Percentiles rank a stretch among this genome's conserved stretches.
Conservation (phyloP, 768 basidiomycete genomes). For the Tephrocybe sp. region DNA sequence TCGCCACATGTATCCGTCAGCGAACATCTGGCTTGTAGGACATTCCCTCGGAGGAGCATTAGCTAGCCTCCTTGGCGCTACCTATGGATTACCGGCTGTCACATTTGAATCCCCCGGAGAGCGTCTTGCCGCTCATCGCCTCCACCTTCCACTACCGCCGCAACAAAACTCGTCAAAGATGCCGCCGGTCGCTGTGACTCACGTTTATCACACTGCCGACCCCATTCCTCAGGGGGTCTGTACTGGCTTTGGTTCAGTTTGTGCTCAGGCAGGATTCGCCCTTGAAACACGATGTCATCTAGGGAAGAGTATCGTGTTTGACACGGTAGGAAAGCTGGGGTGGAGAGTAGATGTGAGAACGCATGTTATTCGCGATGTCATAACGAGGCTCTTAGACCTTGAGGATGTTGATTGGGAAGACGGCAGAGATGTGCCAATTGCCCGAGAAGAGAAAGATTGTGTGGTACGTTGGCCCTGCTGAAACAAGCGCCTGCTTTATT, state of each 20-base stretch:
- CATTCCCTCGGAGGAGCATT: slow-evolving; percentile 91
- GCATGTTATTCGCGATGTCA: slow-evolving; percentile 69
- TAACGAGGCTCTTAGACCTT: slow-evolving; percentile 55
- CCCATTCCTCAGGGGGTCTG: slow-evolving; percentile 88
- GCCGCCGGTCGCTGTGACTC: slow-evolving; percentile 52
- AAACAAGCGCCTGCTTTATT: too few relatives aligned
- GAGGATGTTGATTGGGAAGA: slow-evolving; percentile 51
- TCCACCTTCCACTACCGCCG: slow-evolving; percentile 84
- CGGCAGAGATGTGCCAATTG: slow-evolving; percentile 33
- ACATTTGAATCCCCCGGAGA: slow-evolving; percentile 88
- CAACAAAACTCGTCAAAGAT: slow-evolving; percentile 10
- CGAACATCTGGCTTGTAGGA: slow-evolving; percentile 88
- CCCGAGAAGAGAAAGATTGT: slow-evolving; percentile 14
- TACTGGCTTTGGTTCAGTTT: slow-evolving; percentile 71
- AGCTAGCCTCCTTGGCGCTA: slow-evolving; percentile 83
- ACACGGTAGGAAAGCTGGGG: slow-evolving; percentile 76
- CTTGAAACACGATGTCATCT: slow-evolving; percentile 86
- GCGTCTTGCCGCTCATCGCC: slow-evolving; percentile 66
- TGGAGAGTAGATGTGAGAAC: slow-evolving; percentile 83
- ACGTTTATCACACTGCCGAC: slow-evolving; percentile 90
- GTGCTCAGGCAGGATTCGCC: slow-evolving; percentile 84
- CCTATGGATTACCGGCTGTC: slow-evolving; percentile 89
- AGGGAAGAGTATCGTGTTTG: slow-evolving; percentile 84
- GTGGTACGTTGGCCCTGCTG: slow-evolving; percentile 3
- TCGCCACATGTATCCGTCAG: slow-evolving; percentile 72